These are phyloP conservation scores for Geranium rotundifolium DNA, from an alignment of 345 rosid genomes.

Conservation along the genomic window DNA sequence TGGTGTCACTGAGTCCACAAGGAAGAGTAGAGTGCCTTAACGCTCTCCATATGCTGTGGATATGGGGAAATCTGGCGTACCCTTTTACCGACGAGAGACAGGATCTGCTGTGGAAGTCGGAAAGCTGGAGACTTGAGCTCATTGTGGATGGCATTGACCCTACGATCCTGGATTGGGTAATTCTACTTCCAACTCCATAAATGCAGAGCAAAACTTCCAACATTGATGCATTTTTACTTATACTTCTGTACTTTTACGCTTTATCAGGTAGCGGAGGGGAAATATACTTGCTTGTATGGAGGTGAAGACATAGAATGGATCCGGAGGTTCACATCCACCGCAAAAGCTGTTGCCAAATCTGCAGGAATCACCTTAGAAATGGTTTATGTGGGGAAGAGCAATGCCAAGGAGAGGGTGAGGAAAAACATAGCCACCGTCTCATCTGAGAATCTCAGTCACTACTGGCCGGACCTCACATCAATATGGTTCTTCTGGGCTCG, in stretches of 20 bases:
- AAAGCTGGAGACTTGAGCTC: slow-evolving; percentile 23
- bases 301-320: slow-evolving; percentile 31
- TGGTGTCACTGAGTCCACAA: slow-evolving; percentile 25
- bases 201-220: too few species aligned
- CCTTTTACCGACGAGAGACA: slow-evolving; percentile 18
- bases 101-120: slow-evolving; percentile 19
- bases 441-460: slow-evolving; percentile 12
- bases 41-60: slow-evolving; percentile 26
- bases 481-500: slow-evolving; percentile 30
- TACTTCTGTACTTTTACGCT: not conserved
- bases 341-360: slow-evolving; percentile 1
- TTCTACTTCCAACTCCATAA: not conserved
- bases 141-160: slow-evolving; percentile 19
- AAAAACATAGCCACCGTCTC: not conserved
- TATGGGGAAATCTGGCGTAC: slow-evolving; percentile 20
- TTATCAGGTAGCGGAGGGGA: slow-evolving; percentile 12
- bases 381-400: slow-evolving; percentile 26
- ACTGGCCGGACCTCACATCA: slow-evolving; percentile 1
- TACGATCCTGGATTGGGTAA: slow-evolving; percentile 20
- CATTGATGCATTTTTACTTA: not conserved
- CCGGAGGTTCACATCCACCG: slow-evolving; percentile 15
- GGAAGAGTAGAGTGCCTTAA: slow-evolving; percentile 15
- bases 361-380: slow-evolving; percentile 17
- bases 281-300: slow-evolving; percentile 26
- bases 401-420: slow-evolving; percentile 12